Evolutionary conservation across 305 asterid species (phyloP).

Genomic region (Plantago coronopus): DNA sequence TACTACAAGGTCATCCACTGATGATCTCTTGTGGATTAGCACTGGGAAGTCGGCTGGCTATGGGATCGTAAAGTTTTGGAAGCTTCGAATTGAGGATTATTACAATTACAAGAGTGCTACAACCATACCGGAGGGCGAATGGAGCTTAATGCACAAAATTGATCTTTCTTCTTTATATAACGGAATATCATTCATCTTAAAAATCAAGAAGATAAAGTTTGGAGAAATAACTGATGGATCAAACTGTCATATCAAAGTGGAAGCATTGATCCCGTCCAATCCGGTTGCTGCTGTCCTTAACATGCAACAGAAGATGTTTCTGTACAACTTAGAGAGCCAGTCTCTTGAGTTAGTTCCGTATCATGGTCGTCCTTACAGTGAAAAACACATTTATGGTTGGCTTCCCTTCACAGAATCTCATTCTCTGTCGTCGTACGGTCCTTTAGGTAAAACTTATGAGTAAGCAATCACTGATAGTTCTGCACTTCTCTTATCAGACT

Average conservation of each 20-base stretch:
- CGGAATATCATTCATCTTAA: not conserved
- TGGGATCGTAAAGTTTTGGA: not conserved
- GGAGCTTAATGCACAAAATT: conserved; percentile 10
- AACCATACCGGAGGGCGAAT: not conserved
- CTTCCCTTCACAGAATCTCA: no score
- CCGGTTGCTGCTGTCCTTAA: conserved; percentile 6
- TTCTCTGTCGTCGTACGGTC: no score
- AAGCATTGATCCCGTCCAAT: conserved; percentile 1
- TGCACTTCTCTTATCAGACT: no score
- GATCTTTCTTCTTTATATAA: not conserved
- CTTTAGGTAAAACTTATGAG: no score
- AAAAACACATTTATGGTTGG: not conserved
- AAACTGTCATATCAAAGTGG: not conserved
- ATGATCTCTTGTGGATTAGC: conserved; percentile 4
- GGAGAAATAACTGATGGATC: not conserved
- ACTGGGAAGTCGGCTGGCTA: no score
- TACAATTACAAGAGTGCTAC: conserved; percentile 2
- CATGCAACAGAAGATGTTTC: not conserved
- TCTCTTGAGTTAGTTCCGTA: not conserved
- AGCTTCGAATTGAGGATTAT: conserved; percentile 5
- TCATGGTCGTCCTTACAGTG: not conserved
- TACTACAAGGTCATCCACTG: conserved; percentile 3
- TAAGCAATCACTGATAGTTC: no score
- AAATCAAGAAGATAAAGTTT: not conserved
- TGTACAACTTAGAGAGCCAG: conserved; percentile 6